phyloP scores from a whole-genome alignment of 257 asterid genomes.

The Anisodus acutangulus region DNA sequence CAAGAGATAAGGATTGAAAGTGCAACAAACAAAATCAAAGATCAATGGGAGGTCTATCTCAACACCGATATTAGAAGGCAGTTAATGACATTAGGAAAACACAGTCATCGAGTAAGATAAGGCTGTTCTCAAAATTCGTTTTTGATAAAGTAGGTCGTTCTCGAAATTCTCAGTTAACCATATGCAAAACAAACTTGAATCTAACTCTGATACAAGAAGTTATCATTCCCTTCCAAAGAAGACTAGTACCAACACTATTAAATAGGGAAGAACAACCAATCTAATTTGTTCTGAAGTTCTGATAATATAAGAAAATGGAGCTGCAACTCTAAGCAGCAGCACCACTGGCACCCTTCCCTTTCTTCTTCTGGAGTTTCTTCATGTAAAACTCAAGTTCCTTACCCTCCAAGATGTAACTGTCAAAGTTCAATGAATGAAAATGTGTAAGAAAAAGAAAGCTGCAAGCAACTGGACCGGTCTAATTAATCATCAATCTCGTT shows the following conservation, averaged over 20 bases:
- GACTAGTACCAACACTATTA: not conserved
- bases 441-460: not conserved
- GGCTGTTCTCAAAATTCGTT: not conserved
- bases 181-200: constrained; percentile 19
- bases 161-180: constrained; percentile 16
- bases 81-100: not conserved
- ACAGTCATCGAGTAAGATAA: not conserved
- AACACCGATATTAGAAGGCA: no score
- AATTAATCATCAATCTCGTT: not conserved
- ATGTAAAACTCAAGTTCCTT: constrained; percentile 32
- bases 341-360: constrained; percentile 34
- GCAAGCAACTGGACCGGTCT: not conserved
- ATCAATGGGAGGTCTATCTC: no score
- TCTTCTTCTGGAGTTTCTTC: constrained; percentile 35
- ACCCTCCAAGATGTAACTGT: constrained; percentile 34
- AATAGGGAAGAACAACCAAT: not conserved
- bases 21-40: not conserved
- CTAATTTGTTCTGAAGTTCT: not conserved
- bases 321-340: constrained; percentile 28
- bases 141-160: not conserved
- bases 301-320: constrained; percentile 15
- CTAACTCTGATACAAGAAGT: constrained; percentile 6
- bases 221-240: constrained; percentile 14
- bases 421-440: not conserved
- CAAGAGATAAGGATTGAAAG: not conserved